These are phyloP conservation scores for Luffa aegyptiaca DNA, from an alignment of 306 rosid genomes.

Conservation along the genomic window DNA sequence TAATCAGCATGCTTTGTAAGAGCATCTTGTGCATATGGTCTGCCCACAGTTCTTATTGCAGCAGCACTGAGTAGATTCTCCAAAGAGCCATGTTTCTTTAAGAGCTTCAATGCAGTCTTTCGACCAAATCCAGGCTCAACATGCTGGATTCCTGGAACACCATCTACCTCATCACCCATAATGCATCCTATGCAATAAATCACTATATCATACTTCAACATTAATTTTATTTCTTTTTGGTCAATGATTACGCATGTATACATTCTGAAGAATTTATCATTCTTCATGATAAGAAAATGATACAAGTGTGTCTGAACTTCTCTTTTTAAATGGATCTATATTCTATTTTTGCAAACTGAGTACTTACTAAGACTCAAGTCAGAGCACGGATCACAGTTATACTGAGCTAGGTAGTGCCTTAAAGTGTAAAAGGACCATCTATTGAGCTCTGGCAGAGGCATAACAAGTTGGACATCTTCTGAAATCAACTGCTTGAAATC, in stretches of 20 bases:
- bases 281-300: not conserved
- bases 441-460: conserved; percentile 67
- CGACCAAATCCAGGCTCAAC: conserved; percentile 81
- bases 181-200: conserved; percentile 51
- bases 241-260: not conserved
- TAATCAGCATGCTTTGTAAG: conserved; percentile 60
- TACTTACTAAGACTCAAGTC: conserved; percentile 87
- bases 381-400: conserved; percentile 67
- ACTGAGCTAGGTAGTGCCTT: conserved; percentile 67
- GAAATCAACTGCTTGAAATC: conserved; percentile 94
- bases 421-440: conserved; percentile 94
- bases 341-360: not conserved
- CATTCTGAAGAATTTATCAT: not conserved
- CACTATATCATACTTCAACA: not conserved
- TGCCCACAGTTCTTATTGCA: conserved; percentile 77
- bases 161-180: conserved; percentile 78
- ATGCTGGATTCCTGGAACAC: conserved; percentile 93
- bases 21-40: conserved; percentile 85
- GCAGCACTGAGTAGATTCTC: conserved; percentile 63
- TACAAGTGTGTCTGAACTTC: not conserved
- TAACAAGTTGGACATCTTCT: conserved; percentile 80
- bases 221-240: not conserved
- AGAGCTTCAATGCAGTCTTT: conserved; percentile 85
- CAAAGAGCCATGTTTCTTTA: conserved; percentile 76
- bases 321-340: not conserved